Evolutionary conservation across 106 monocot genomes (phyloP).

Genomic region (Dendrobium officinale): DNA sequence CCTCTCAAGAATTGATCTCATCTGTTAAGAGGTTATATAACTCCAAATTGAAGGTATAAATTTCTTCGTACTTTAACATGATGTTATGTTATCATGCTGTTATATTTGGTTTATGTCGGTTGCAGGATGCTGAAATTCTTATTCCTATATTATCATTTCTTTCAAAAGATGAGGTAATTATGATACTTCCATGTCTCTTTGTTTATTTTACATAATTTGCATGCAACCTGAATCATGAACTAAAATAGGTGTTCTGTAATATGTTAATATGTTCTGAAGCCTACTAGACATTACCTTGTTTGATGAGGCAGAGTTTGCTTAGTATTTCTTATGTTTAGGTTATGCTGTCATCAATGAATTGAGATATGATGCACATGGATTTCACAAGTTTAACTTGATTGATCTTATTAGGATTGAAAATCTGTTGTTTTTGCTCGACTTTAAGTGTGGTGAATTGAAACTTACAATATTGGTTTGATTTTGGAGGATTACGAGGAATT

Average conservation of each 20-base stretch:
- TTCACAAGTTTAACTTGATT: neutral
- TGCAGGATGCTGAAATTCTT: slow-evolving; percentile 86
- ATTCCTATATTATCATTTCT: slow-evolving; percentile 68
- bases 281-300: neutral
- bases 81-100: slow-evolving; percentile 1
- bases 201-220: neutral
- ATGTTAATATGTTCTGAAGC: neutral
- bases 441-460: neutral
- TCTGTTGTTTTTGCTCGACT: neutral
- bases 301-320: neutral
- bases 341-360: neutral
- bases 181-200: neutral
- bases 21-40: slow-evolving; percentile 61
- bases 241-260: neutral
- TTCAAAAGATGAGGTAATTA: slow-evolving; percentile 81
- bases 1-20: slow-evolving; percentile 65
- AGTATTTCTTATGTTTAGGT: neutral
- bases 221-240: neutral
- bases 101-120: slow-evolving; percentile 12
- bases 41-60: slow-evolving; percentile 61
- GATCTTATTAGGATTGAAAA: neutral
- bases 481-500: no score
- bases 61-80: neutral
- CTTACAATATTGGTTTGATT: no score
- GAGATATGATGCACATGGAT: neutral